phyloP scores from a whole-genome alignment of 129 eudicot species.

The Gnaphalium uliginosum region DNA sequence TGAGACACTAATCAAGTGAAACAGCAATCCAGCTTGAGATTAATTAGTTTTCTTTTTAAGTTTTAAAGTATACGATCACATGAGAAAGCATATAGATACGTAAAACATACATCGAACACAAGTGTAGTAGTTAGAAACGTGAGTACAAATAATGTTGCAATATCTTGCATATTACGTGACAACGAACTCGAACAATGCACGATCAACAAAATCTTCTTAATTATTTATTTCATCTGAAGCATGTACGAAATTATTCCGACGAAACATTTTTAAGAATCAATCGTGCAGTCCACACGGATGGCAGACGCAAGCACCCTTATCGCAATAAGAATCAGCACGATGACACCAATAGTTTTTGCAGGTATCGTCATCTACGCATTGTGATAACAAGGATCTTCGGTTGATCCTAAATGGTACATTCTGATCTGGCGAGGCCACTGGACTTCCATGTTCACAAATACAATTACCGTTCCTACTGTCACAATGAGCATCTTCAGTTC shows the following conservation, averaged over 20 bases:
- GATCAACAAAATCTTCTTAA: too few relatives aligned
- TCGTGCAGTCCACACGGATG: neutral
- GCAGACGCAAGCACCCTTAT: conserved; percentile 25
- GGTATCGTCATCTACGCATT: conserved; percentile 8
- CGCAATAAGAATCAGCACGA: conserved; percentile 12
- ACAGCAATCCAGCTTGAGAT: too few relatives aligned
- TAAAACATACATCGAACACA: too few relatives aligned
- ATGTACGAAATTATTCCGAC: neutral
- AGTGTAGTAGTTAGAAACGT: neutral
- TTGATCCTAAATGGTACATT: neutral
- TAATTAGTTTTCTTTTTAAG: too few relatives aligned
- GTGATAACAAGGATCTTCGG: conserved; percentile 20
- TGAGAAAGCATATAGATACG: too few relatives aligned
- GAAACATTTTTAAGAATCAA: neutral
- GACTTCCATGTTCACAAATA: neutral
- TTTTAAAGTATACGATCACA: too few relatives aligned
- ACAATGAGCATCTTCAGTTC: conserved; percentile 8
- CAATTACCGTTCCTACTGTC: conserved; percentile 5
- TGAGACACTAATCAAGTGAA: too few relatives aligned
- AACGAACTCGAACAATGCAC: neutral
- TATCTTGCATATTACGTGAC: neutral
- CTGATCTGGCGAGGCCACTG: neutral
- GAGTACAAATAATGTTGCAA: neutral
- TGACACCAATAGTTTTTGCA: conserved; percentile 17
- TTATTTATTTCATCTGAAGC: neutral